These are phyloP conservation scores for Solanum hybrid DNA, from an alignment of 305 asterid genomes.

Conservation along the genomic window DNA sequence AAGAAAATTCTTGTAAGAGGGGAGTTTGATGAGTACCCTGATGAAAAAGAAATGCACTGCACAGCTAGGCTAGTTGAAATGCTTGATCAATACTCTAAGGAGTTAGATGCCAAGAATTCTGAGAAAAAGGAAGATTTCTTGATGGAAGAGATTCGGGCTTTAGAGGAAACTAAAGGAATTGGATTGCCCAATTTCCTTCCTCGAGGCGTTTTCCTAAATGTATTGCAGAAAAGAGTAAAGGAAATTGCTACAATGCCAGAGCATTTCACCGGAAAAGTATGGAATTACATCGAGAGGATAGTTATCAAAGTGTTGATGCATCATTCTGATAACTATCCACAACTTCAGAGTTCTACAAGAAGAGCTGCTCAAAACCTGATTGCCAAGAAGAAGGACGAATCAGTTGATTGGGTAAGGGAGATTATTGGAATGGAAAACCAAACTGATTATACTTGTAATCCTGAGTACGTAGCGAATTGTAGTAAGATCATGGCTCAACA, in stretches of 20 bases:
- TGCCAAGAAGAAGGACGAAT: no score
- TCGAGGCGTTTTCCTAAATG: constrained; percentile 2
- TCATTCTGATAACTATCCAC: no score
- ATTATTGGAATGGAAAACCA: no score
- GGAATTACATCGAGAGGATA: not conserved
- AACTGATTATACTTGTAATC: no score
- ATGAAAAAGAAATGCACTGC: constrained; percentile 25
- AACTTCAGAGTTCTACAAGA: no score
- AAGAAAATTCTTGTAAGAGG: constrained; percentile 29
- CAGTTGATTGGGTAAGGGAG: no score
- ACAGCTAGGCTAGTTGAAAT: constrained; percentile 36
- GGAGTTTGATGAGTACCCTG: constrained; percentile 35
- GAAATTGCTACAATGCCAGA: not conserved
- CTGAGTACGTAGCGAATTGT: not conserved
- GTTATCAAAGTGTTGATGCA: no score
- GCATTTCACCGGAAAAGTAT: not conserved
- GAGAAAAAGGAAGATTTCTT: constrained; percentile 7
- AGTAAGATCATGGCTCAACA: constrained; percentile 12
- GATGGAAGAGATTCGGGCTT: constrained; percentile 12
- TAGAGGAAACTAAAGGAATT: constrained; percentile 21
- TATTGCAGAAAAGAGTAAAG: not conserved
- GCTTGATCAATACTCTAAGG: constrained; percentile 20
- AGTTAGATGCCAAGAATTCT: constrained; percentile 2
- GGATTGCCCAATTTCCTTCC: constrained; percentile 18
- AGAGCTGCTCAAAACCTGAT: no score